Conservation (phyloP, 495 filamentous ascomycete genomes). For the Xylaria acuta region DNA sequence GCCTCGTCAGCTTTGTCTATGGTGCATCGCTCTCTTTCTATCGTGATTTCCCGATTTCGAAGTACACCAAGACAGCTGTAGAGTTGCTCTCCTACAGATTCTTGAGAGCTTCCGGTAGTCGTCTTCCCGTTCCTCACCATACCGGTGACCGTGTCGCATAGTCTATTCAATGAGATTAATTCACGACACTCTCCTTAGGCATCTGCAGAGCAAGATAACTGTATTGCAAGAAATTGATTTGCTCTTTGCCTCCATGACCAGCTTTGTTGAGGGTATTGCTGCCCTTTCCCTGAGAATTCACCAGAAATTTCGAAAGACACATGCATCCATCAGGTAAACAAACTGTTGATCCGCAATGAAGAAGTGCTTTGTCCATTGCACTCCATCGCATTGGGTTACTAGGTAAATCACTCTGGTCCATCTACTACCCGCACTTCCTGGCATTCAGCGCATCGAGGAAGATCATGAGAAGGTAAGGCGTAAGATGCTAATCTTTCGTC, state of each 20-base stretch:
- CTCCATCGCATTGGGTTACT: not conserved
- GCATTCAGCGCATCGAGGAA: not conserved
- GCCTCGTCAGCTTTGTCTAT: not conserved
- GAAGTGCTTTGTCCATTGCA: not conserved
- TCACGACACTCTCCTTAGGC: not conserved
- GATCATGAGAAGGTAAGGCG: not conserved
- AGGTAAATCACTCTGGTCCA: not conserved
- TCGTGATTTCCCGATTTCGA: not conserved
- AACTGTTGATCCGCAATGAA: not conserved
- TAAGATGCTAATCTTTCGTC: too few relatives aligned
- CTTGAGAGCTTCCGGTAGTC: not conserved
- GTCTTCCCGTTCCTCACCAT: not conserved
- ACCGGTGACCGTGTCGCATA: not conserved
- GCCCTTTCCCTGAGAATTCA: not conserved
- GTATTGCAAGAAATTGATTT: not conserved
- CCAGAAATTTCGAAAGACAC: not conserved
- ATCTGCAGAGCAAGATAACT: not conserved
- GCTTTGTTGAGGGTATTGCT: not conserved
- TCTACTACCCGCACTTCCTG: not conserved
- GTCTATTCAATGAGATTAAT: not conserved
- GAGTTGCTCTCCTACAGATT: not conserved
- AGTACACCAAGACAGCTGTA: not conserved
- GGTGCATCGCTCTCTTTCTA: not conserved
- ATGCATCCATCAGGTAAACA: not conserved
- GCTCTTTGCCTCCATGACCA: not conserved